These are phyloP conservation scores for Myxozyma neglecta DNA, from an alignment of 805 yeast genomes.

Conservation along the genomic window DNA sequence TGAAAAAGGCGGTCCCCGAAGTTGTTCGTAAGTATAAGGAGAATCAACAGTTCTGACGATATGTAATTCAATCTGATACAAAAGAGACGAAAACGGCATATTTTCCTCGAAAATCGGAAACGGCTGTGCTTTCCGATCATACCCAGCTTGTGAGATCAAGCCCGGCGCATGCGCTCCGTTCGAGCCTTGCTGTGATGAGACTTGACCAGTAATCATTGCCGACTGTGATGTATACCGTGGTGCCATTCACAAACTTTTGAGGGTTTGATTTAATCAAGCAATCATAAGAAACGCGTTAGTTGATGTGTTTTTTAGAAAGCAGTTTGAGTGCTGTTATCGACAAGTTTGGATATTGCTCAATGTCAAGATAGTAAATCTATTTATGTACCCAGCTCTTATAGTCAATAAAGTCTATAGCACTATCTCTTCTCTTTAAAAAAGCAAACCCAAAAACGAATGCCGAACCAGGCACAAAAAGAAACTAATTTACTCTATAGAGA, in stretches of 20 bases:
- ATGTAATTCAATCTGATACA: conserved; percentile 34
- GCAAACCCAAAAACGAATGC: too few species aligned
- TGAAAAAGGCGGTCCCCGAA: conserved; percentile 35
- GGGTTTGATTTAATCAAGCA: too few species aligned
- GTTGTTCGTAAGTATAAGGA: conserved; percentile 38
- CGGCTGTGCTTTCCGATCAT: conserved; percentile 31
- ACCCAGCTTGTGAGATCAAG: background rate
- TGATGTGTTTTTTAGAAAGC: background rate
- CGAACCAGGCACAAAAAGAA: too few species aligned
- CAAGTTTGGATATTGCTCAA: too few species aligned
- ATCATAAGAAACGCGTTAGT: background rate
- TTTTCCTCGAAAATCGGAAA: conserved; percentile 33
- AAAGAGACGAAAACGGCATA: conserved; percentile 34
- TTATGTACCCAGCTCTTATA: too few species aligned
- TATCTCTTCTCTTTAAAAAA: too few species aligned
- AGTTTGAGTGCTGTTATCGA: too few species aligned
- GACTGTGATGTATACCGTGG: background rate
- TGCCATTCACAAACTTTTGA: background rate
- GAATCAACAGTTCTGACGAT: conserved; percentile 35
- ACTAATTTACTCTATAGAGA: too few species aligned
- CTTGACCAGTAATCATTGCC: conserved; percentile 1
- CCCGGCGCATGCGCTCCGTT: background rate
- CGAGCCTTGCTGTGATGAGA: background rate
- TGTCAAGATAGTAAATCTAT: too few species aligned
- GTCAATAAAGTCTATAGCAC: too few species aligned